Evolutionary conservation across 78 protist genomes (phyloP), one percentile per base, ranked within the genome.

Genomic region (Monosiga brevicollis): DNA sequence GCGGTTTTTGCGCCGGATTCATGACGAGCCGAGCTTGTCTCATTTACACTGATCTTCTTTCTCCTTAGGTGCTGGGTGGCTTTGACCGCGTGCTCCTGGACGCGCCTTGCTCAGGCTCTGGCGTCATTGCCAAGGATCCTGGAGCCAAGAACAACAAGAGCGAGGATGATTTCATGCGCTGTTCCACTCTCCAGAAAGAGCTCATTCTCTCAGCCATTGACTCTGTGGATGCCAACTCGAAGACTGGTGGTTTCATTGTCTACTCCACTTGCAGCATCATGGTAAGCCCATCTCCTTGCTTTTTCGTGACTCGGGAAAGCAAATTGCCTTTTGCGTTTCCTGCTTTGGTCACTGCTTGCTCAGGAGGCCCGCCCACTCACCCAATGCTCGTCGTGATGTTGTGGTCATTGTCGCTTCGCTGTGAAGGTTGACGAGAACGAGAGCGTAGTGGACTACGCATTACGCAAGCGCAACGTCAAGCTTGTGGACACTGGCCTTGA

Each of bases 31-130:
- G 62, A 6, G 62, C 62, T 6, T 49, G 62, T 49, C 62, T 49
- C 62, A 20, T 49, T 15, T 15, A 6, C 62, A 49, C 15, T 6
- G 62, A 15, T 49, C 29, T 15, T 6, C 42, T 40, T 39, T 10
- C 39, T 23, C 29, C 36, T 6, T 37, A 49, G 11, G 78, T 91
- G 43, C 83, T 93, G 76, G 83, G 87, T 9, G 91, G 84, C 78
- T 97, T 98, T 83, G 99, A 98, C 70, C 91, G 99, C 42, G 92
- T 96, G 32, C 87, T 98, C 20, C 93, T 98, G 37, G 99, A 98
- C 81, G 99, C 99, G 35, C 99, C 99, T 9, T 98, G 99, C 90
- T 83, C 96, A 10, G 99, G 99, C 54, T 79, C 93, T 0, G 99
- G 99, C 42, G 98, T 98, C 76, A 95, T 98, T 80, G 73, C 96